Evolutionary conservation across 2,329 filamentous ascomycete species (phyloP).

Genomic region (Ascochyta viciae-villosae): DNA sequence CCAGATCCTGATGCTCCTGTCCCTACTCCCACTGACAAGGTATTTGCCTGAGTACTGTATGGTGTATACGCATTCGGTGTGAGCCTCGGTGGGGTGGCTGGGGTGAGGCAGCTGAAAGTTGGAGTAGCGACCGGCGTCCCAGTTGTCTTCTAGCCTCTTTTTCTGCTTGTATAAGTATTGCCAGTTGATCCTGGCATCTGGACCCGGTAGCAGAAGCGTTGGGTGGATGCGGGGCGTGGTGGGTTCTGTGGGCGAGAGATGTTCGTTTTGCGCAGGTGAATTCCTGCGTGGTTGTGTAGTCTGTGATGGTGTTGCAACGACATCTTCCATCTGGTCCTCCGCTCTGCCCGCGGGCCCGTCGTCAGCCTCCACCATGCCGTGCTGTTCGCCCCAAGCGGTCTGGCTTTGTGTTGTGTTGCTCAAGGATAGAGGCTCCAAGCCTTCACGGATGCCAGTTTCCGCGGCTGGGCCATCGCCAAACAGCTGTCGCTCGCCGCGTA

Average conservation of each 20-base stretch:
- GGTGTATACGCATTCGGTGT: slow-evolving; percentile 92
- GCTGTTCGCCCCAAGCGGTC: slow-evolving; percentile 55
- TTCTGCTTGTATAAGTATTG: slow-evolving; percentile 91
- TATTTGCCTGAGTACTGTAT: slow-evolving; percentile 87
- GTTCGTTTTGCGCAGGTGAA: slow-evolving; percentile 14
- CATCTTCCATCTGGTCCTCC: slow-evolving; percentile 50
- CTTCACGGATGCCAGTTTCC: slow-evolving; percentile 33
- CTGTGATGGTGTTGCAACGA: slow-evolving; percentile 29
- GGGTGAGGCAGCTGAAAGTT: slow-evolving; percentile 94
- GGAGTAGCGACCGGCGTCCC: slow-evolving; percentile 79
- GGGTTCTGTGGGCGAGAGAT: slow-evolving; percentile 18
- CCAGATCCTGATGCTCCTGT: slow-evolving; percentile 89
- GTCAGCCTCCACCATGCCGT: slow-evolving; percentile 57
- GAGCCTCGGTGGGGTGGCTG: slow-evolving; percentile 78
- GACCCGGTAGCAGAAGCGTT: slow-evolving; percentile 40
- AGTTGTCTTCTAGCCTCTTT: slow-evolving; percentile 84
- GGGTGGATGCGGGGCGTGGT: slow-evolving; percentile 37
- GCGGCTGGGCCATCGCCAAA: slow-evolving; percentile 45
- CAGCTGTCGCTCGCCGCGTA: slow-evolving; percentile 52
- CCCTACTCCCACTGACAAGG: slow-evolving; percentile 91
- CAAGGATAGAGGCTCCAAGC: slow-evolving; percentile 28
- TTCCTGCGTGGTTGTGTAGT: slow-evolving; percentile 28
- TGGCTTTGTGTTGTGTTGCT: slow-evolving; percentile 26
- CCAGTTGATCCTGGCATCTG: slow-evolving; percentile 79
- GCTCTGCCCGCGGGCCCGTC: slow-evolving; percentile 36